phyloP scores from a whole-genome alignment of 106 monocot genomes.

The Allium fistulosum region DNA sequence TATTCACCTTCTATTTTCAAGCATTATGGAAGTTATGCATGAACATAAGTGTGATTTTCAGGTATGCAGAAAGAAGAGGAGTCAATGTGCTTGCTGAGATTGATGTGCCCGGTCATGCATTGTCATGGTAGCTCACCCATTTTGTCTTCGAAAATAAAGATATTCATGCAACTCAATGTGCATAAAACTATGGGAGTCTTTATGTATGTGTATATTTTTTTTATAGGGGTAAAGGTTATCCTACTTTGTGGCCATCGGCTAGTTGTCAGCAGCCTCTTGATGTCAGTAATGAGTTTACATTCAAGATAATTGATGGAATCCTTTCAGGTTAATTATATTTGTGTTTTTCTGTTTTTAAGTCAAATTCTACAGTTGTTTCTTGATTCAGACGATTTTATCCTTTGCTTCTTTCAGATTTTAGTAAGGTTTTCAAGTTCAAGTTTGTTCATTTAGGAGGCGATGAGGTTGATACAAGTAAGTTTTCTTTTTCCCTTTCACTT shows the following conservation, averaged over 20 bases:
- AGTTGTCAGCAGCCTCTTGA: slow-evolving; percentile 80
- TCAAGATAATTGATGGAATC: slow-evolving; percentile 90
- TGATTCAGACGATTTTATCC: slow-evolving; percentile 4
- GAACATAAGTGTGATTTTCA: slow-evolving; percentile 21
- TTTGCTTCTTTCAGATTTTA: slow-evolving; percentile 70
- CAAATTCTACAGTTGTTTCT: not conserved
- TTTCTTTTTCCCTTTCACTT: not conserved
- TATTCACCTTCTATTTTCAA: not conserved
- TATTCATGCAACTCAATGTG: too few relatives aligned
- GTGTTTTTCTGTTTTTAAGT: not conserved
- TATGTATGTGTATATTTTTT: not conserved
- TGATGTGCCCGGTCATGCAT: slow-evolving; percentile 94
- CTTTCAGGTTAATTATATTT: slow-evolving; percentile 57
- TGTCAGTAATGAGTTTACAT: slow-evolving; percentile 83
- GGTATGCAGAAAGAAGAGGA: slow-evolving; percentile 83
- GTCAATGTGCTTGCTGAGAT: slow-evolving; percentile 89
- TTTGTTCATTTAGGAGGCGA: slow-evolving; percentile 94
- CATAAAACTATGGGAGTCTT: too few relatives aligned
- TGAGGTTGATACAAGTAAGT: slow-evolving; percentile 87
- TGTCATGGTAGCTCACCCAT: slow-evolving; percentile 55
- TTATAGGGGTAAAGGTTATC: slow-evolving; percentile 81
- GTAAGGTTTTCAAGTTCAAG: slow-evolving; percentile 86
- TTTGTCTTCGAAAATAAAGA: too few relatives aligned
- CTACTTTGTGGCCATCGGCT: slow-evolving; percentile 69
- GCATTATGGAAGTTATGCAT: not conserved